phyloP scores from a whole-genome alignment of 306 rosid genomes.

The Psophocarpus tetragonolobus region DNA sequence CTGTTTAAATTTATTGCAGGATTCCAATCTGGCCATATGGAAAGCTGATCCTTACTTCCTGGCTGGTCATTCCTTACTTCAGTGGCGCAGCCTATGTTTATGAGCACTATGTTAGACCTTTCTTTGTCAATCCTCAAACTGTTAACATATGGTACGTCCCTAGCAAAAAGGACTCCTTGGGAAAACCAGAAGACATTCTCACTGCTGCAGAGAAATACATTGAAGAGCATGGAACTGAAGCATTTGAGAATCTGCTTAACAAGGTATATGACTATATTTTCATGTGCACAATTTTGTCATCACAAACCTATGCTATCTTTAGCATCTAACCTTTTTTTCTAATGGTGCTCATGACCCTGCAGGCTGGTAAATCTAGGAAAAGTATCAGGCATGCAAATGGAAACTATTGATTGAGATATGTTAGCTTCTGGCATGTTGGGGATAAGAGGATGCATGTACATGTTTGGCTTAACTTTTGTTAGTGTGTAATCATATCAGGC shows the following conservation, averaged over 20 bases:
- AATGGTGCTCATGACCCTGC: conserved; percentile 2
- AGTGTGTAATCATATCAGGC: conserved; percentile 5
- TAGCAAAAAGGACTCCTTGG: conserved; percentile 54
- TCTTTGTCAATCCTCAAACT: conserved; percentile 57
- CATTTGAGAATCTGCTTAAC: conserved; percentile 58
- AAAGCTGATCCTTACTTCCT: conserved; percentile 59
- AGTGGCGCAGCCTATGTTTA: conserved; percentile 83
- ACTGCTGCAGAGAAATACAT: conserved; percentile 76
- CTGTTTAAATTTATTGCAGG: conserved; percentile 46
- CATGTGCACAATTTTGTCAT: neutral
- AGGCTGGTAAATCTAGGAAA: conserved; percentile 64
- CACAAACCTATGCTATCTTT: neutral
- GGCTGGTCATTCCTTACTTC: conserved; percentile 87
- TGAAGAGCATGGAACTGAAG: conserved; percentile 59
- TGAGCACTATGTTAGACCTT: conserved; percentile 73
- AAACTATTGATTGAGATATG: conserved; percentile 9
- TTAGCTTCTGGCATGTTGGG: neutral
- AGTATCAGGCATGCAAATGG: conserved; percentile 31
- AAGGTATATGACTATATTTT: conserved; percentile 60
- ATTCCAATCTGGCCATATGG: conserved; percentile 85
- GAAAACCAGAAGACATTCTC: conserved; percentile 60
- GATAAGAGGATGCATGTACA: neutral
- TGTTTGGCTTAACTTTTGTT: neutral
- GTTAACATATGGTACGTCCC: conserved; percentile 80
- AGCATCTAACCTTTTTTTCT: neutral